Evolutionary conservation across 169 alveolate species (phyloP), one percentile per base, ranked within the genome.

Genomic region (Cryptosporidium baileyi): DNA sequence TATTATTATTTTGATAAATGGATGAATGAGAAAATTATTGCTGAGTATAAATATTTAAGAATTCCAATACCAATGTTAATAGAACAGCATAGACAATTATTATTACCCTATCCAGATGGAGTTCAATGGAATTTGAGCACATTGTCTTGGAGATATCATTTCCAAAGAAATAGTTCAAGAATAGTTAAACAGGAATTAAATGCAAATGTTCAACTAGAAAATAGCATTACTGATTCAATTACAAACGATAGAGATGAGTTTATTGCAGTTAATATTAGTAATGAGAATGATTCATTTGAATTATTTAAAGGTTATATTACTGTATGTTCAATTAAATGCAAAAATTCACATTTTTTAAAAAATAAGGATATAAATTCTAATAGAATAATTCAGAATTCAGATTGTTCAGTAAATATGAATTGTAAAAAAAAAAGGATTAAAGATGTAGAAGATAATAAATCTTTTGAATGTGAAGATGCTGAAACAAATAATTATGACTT

Each of bases 61-160:
- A 74, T 74, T 54, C 85, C 85, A 28, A 24, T 54, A 17, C 85
- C 85, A 4, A 38, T 74, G 57, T 13, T 54, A 38, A 54, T 74
- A n/a, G 85, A 74, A 38, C 85, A 74, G 15, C 85, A 74, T 24
- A 57, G 65, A 3, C 65, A 74, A 54, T 19, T 74, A 40, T 24
- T 74, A 43, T 19, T 74, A 7, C 85, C 85, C 4, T 74, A 74
- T 54, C 85, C 85, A 15, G 65, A 74, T 36, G 85, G 85, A 13
- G 40, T 74, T 22, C 32, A 74, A 3, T 74, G 85, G 85, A 36
- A 57, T 54, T 22, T 40, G 41, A 59, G 34, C 8, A 54, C 85
- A 30, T 41, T 51, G 36, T 54, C 74, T 11, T 74, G 85, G 85
- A 74, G 67, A 36, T 74, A 74, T 19, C 40, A 74, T 13, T 22